These are phyloP conservation scores for Ruellia speciosa DNA, from an alignment of 305 asterid species.

Conservation along the genomic window DNA sequence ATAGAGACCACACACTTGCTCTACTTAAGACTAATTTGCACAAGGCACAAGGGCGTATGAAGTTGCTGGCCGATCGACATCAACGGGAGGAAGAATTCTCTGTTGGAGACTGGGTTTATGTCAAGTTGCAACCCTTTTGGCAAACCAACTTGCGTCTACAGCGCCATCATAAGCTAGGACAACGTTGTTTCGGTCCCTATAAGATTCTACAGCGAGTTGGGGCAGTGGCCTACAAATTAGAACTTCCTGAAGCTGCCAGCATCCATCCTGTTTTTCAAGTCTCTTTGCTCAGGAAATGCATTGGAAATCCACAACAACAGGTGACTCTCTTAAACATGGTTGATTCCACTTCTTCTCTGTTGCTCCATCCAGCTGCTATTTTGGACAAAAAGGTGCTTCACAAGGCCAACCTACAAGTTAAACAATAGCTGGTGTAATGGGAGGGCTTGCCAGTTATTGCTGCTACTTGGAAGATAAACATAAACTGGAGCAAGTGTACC, in stretches of 20 bases:
- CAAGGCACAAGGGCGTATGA: not conserved
- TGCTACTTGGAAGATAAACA: too few species aligned
- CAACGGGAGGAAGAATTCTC: not conserved
- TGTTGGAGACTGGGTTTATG: slow-evolving; percentile 1
- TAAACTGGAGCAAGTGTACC: too few species aligned
- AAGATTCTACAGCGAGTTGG: not conserved
- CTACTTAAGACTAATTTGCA: not conserved
- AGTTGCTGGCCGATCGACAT: not conserved
- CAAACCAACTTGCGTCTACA: not conserved
- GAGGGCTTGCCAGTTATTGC: too few species aligned
- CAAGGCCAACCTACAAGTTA: too few species aligned
- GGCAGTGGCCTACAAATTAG: slow-evolving; percentile 4
- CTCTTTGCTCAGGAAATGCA: too few species aligned
- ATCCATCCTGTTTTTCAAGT: slow-evolving; percentile 10
- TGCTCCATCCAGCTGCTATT: too few species aligned
- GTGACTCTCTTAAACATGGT: too few species aligned
- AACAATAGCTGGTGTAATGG: too few species aligned
- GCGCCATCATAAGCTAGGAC: slow-evolving; percentile 3
- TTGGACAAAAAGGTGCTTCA: too few species aligned
- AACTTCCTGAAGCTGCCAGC: not conserved
- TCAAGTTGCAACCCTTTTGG: not conserved
- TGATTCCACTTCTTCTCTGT: too few species aligned
- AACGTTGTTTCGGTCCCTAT: not conserved
- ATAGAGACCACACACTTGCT: not conserved
- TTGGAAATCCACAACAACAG: too few species aligned